These are phyloP conservation scores for Vicia sativa DNA, from an alignment of 306 rosid genomes.

Conservation along the genomic window DNA sequence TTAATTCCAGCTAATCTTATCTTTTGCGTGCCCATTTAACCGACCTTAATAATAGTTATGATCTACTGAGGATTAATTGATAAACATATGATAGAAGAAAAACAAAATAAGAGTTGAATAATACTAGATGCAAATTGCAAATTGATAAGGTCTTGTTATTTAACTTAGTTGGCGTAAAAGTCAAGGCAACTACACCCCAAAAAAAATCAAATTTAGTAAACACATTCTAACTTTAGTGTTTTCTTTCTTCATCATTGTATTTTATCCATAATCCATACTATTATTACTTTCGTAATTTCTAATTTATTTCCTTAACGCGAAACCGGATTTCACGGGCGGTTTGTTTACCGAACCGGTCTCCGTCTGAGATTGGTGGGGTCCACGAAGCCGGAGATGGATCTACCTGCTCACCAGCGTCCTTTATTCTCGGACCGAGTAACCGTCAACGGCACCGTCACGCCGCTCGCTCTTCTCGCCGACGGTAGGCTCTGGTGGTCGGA, in stretches of 20 bases:
- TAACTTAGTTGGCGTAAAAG: constrained; percentile 20
- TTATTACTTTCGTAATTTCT: neutral
- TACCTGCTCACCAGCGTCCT: constrained; percentile 42
- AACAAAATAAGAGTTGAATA: neutral
- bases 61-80: too few relatives aligned
- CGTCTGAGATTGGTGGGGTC: constrained; percentile 23
- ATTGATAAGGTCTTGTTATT: neutral
- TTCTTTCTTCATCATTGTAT: neutral
- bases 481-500: constrained; percentile 79
- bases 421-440: constrained; percentile 62
- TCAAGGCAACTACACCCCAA: neutral
- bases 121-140: neutral
- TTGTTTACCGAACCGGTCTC: constrained; percentile 21
- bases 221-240: constrained; percentile 1
- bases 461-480: constrained; percentile 57
- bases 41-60: too few relatives aligned
- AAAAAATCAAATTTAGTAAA: neutral
- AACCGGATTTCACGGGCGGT: constrained; percentile 18
- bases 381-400: constrained; percentile 50
- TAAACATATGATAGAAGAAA: too few relatives aligned
- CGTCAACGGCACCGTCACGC: constrained; percentile 58
- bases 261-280: too few relatives aligned
- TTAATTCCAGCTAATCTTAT: too few relatives aligned
- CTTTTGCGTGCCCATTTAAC: too few relatives aligned
- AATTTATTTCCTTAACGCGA: neutral